Conservation (phyloP, 208 protist species). For the Tritrichomonas foetus region DNA sequence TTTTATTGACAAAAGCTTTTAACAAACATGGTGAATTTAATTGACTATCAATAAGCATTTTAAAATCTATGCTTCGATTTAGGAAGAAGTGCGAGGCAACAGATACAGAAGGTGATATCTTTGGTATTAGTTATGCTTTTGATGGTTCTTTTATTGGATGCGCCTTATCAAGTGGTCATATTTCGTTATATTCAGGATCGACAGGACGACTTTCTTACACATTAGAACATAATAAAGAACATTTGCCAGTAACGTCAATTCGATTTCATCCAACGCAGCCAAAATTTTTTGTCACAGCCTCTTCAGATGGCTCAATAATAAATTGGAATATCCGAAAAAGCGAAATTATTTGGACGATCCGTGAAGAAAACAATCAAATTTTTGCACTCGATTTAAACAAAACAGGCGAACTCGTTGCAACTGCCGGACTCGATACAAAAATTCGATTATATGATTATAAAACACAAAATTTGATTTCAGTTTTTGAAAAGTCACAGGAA, state of each 20-base stretch:
- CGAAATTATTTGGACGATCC: neutral
- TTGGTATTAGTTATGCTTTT: neutral
- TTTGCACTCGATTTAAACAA: neutral
- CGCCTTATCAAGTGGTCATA: neutral
- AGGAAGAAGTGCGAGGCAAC: neutral
- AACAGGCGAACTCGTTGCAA: neutral
- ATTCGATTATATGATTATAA: neutral
- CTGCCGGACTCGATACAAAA: constrained; percentile 16
- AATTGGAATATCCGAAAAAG: neutral
- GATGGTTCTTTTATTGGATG: neutral
- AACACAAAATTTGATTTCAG: neutral
- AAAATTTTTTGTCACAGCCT: neutral
- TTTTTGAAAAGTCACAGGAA: neutral
- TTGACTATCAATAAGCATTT: too few species aligned
- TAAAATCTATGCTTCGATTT: too few species aligned
- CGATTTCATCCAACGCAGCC: neutral
- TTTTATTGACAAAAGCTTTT: too few species aligned
- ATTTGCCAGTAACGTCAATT: neutral
- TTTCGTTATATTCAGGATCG: neutral
- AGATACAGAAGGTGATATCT: neutral
- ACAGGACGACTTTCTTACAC: neutral
- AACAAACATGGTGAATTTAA: too few species aligned
- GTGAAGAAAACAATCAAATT: neutral
- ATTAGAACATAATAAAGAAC: neutral
- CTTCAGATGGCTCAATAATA: neutral